Evolutionary conservation across 805 yeast genomes (phyloP).

Genomic region (Ogataea haglerorum): DNA sequence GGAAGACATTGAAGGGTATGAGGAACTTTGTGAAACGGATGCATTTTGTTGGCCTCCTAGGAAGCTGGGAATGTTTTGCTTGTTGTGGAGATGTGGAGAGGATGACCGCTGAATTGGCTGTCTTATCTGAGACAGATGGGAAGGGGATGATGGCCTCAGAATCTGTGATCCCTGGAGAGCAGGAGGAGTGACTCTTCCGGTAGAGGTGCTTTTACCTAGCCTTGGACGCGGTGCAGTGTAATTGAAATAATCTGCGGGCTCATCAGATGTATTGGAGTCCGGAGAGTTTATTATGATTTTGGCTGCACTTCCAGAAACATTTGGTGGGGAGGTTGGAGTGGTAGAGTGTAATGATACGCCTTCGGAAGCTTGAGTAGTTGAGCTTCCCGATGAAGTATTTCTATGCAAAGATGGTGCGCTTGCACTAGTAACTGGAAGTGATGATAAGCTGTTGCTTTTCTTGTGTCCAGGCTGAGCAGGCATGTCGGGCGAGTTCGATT

Average conservation of each 20-base stretch:
- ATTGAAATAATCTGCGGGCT: conserved; percentile 27
- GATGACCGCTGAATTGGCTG: conserved; percentile 13
- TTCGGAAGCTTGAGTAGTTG: conserved; percentile 15
- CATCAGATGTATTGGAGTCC: conserved; percentile 12
- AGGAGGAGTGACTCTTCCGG: conserved; percentile 6
- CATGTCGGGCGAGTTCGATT: neutral
- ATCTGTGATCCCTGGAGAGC: conserved; percentile 6
- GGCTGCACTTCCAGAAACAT: conserved; percentile 4
- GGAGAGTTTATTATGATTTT: conserved; percentile 17
- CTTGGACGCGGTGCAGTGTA: conserved; percentile 28
- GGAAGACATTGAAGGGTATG: conserved; percentile 4
- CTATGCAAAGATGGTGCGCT: conserved; percentile 8
- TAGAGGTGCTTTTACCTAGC: conserved; percentile 13
- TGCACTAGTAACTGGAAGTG: conserved; percentile 10
- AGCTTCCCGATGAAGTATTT: conserved; percentile 16
- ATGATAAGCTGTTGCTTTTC: conserved; percentile 15
- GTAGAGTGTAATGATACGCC: conserved; percentile 8
- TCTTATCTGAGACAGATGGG: conserved; percentile 11
- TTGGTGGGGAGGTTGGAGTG: conserved; percentile 18
- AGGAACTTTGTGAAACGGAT: conserved; percentile 1
- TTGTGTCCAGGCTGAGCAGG: conserved; percentile 8
- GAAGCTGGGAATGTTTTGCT: conserved; percentile 2
- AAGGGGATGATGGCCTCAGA: conserved; percentile 8
- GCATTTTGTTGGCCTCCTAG: conserved; percentile 2
- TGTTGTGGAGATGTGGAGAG: conserved; percentile 12